Percentiles rank a stretch among this genome's conserved stretches.
Evolutionary conservation across 345 rosid genomes (phyloP).

Genomic region (Rhizophora mangle): DNA sequence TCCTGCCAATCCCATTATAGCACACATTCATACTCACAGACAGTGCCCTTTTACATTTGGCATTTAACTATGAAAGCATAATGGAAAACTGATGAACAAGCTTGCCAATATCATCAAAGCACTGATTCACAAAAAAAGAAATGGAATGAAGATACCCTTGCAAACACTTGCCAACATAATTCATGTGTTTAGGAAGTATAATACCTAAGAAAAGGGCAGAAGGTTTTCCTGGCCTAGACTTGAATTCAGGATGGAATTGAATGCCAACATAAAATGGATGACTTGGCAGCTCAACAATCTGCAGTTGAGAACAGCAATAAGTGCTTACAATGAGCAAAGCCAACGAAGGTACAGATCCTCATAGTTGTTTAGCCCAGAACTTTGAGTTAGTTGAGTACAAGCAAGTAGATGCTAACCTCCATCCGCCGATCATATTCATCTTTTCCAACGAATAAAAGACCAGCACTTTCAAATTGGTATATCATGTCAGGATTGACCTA

Average conservation of each 20-base stretch:
- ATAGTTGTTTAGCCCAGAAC: slow-evolving; percentile 2
- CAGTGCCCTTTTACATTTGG: slow-evolving; percentile 4
- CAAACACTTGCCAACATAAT: not conserved
- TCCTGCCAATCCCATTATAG: too few relatives aligned
- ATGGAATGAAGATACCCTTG: not conserved
- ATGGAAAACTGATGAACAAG: not conserved
- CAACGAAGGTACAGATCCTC: not conserved
- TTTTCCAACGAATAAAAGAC: slow-evolving; percentile 84
- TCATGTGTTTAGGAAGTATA: not conserved
- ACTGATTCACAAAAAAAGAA: not conserved
- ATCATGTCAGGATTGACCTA: slow-evolving; percentile 88
- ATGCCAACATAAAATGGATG: slow-evolving; percentile 70
- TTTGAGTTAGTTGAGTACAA: not conserved
- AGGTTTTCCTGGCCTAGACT: slow-evolving; percentile 92
- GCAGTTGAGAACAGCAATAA: slow-evolving; percentile 13
- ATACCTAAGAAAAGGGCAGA: slow-evolving; percentile 86
- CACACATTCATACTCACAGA: not conserved
- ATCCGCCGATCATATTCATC: slow-evolving; percentile 82
- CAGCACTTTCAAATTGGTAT: slow-evolving; percentile 69
- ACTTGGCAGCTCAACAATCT: slow-evolving; percentile 56
- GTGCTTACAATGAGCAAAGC: not conserved
- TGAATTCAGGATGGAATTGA: slow-evolving; percentile 96
- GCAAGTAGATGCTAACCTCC: slow-evolving; percentile 51
- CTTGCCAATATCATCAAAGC: not conserved
- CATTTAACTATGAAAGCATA: not conserved